A percentile compares a stretch with the other conserved stretches of the same genome.
Conservation (phyloP, 1,284 basidiomycete genomes). For the Waitea zeae region DNA sequence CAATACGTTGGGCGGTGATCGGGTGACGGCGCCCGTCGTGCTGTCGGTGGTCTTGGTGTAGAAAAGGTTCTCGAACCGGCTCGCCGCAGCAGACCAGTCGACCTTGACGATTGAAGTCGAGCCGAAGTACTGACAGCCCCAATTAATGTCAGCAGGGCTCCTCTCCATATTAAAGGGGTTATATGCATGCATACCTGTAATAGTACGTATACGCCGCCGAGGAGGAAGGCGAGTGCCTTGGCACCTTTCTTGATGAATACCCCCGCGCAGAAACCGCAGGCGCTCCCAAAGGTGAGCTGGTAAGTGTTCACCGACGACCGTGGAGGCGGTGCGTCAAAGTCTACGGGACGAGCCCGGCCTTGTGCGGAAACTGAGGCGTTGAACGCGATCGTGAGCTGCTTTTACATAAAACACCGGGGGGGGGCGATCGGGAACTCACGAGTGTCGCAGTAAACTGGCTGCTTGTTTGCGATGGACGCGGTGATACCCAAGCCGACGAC, state of each 20-base stretch:
- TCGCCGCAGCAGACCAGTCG: slow-evolving; percentile 52
- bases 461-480: too few species aligned
- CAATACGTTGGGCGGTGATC: slow-evolving; percentile 46
- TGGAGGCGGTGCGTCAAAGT: slow-evolving; percentile 32
- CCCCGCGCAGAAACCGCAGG: slow-evolving; percentile 77
- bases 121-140: slow-evolving; percentile 46
- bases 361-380: too few species aligned
- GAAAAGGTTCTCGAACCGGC: slow-evolving; percentile 59
- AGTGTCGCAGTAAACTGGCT: too few species aligned
- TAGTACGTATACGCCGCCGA: slow-evolving; percentile 77
- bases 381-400: too few species aligned
- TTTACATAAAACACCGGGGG: too few species aligned
- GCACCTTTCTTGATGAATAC: slow-evolving; percentile 92
- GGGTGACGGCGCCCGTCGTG: slow-evolving; percentile 22
- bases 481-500: too few species aligned
- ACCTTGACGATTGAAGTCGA: slow-evolving; percentile 57
- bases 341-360: slow-evolving; percentile 7
- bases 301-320: slow-evolving; percentile 60
- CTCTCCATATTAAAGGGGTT: background rate
- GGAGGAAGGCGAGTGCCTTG: slow-evolving; percentile 63
- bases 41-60: slow-evolving; percentile 48
- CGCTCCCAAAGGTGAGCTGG: slow-evolving; percentile 78
- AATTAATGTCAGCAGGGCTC: slow-evolving; percentile 1
- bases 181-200: slow-evolving; percentile 51
- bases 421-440: too few species aligned